phyloP scores from a whole-genome alignment of 2,329 filamentous ascomycete species.

The Zopfia rhizophila region DNA sequence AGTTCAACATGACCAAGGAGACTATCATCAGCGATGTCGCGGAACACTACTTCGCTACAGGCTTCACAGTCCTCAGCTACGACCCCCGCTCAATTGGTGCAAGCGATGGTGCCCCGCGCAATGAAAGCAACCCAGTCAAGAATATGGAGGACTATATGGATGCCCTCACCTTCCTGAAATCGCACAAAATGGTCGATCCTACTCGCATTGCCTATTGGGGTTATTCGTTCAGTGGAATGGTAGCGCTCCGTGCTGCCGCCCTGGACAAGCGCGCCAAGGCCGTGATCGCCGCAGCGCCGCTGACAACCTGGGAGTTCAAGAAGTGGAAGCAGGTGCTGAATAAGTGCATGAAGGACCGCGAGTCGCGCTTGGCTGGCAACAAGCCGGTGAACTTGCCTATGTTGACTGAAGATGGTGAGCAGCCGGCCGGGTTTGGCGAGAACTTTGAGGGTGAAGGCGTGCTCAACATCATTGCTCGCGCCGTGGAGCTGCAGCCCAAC shows the following conservation, averaged over 20 bases:
- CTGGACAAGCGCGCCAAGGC: slow-evolving; percentile 43
- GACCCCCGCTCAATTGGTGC: slow-evolving; percentile 50
- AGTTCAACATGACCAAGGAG: slow-evolving; percentile 48
- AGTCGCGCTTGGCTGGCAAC: slow-evolving; percentile 14
- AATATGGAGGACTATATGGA: slow-evolving; percentile 49
- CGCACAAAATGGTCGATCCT: slow-evolving; percentile 30
- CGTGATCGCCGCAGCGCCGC: slow-evolving; percentile 38
- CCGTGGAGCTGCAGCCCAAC: background rate
- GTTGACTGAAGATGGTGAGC: slow-evolving; percentile 6
- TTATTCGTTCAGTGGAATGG: slow-evolving; percentile 41
- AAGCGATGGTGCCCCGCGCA: slow-evolving; percentile 53
- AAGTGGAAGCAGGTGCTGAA: slow-evolving; percentile 16
- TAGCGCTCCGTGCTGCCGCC: slow-evolving; percentile 40
- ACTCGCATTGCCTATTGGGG: slow-evolving; percentile 51
- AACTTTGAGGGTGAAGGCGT: slow-evolving; percentile 7
- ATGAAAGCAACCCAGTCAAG: slow-evolving; percentile 49
- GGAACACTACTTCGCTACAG: slow-evolving; percentile 42
- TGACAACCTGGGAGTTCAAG: slow-evolving; percentile 8
- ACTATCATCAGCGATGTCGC: slow-evolving; percentile 44
- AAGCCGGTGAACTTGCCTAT: slow-evolving; percentile 6
- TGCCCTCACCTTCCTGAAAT: slow-evolving; percentile 47
- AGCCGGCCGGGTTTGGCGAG: slow-evolving; percentile 12
- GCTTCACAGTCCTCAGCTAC: slow-evolving; percentile 50
- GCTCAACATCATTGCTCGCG: background rate
- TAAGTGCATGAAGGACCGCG: slow-evolving; percentile 15